Base-by-base conservation (phyloP, 768 basidiomycete genomes). In the Candolleomyces eurysporus region DNA sequence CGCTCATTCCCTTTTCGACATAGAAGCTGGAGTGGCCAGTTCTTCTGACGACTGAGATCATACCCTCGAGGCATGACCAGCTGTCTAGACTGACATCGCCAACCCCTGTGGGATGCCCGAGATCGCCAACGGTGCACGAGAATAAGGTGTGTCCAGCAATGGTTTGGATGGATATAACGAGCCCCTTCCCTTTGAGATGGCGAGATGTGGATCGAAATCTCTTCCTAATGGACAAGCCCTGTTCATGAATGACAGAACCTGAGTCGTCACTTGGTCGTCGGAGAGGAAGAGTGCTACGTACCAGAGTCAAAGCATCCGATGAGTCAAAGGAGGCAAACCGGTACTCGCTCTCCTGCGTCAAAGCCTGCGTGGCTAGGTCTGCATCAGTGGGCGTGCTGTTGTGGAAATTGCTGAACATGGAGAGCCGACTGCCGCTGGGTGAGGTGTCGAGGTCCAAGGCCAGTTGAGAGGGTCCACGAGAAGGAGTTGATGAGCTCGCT, bases 21-120 rank as follows among this genome's bases (percentile, higher is more conserved):
- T 94, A 94, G 72, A 80, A 93, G 65, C 88, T 91, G 8, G 90
- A 91, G 70, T 93, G 92, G 2, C 92, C 91, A 17, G 91, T 93
- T 62, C 90, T 80, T 66, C 81, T 84, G 50, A 92, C 91, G 26
- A 92, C 87, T 45, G 83, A 84, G 64, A 92, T 78, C 88, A 93
- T 92, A 46, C 88, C 86, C 73, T 93, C 89, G 48, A 93, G 68
- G 67, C 83, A 84, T 32, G 83, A 72, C 92, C 92, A 94, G 65
- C 89, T 90, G 68, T 94, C 91, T 67, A 92, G 71, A 65, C 87
- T 90, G 30, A 92, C 88, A 73, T 92, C 91, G 14, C 87, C 87
- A 43, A 86, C 78, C 17, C 88, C 88, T 48, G 82, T 82, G 13
- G 72, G 70, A 66, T 84, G 83, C 1, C 90, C 91, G 46, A 91